Evolutionary conservation across 305 asterid species (phyloP), one percentile per base, ranked within the genome.

Genomic region (Fraxinus greggii): DNA sequence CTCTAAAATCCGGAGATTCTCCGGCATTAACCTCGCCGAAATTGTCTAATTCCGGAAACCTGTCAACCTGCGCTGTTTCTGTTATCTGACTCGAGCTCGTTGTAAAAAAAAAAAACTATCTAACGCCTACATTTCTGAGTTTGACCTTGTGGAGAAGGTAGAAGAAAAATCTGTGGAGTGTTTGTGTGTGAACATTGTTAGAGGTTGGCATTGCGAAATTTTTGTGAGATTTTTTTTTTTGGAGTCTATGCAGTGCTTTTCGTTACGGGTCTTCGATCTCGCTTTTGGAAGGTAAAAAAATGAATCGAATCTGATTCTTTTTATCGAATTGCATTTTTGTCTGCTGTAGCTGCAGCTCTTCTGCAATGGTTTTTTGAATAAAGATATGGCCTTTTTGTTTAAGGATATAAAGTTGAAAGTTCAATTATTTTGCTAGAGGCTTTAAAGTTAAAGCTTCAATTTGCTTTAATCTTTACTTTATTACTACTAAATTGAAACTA

Each of bases 241-340:
- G 76, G 45, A 32, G 26, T 17, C 63, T 28, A 76, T 73, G 81
- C 79, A 76, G 85, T 81, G 82, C 32, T 45, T 65, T 77, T 72
- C 80, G 45, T 61, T 69, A 56, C 72, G 78, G 80, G 79, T 81
- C 81, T 82, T 82, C 86, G 93, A 90, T 90, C 91, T 90, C 87
- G 84, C 67, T 83, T 79, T 73, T 40, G 40, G 76, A 80, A 84
- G 91, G 87, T 86, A 77, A 81, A 63, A 5, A 56, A 74, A 75
- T 72, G 38, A 72, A 72, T 32, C 45, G 45, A 72, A 72, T 72
- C 76, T 72, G 76, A 72, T 72, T 72, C 76, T 32, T 70, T 72
- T 72, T 72, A 31, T 31, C 7, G 42, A 72, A 17, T 72, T 70
- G 42, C 42, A 0, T 32, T 70, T 70, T 32, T 32, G 45, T 33